Base-by-base conservation (phyloP, 208 protist genomes). In the Wallacemonas rigidus region DNA sequence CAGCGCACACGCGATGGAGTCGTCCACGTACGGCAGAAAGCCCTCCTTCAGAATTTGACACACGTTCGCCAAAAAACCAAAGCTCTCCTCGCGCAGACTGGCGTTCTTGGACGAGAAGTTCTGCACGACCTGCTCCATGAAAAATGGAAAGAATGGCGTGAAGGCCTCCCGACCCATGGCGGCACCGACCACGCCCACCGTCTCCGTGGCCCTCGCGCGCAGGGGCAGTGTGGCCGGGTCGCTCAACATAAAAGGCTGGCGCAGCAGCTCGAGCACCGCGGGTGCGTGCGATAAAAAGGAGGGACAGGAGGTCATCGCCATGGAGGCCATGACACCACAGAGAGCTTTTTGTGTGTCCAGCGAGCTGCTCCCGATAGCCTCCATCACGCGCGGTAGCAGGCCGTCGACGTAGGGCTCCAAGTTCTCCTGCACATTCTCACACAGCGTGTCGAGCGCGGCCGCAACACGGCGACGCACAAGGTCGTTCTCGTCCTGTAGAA, bases 11-110 rank as follows among this genome's bases (percentile, higher is more conserved):
- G 47, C 69, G 38, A 95, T 75, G 35, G 84, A 75, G 74, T 95
- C 87, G 62, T 84, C 79, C 17, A 97, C 80, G 68, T 87, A 91
- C 12, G 73, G 71, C 17, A 85, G 17, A 67, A 94, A 95, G 61
- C 82, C 87, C 12, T 72, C 83, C 41, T 71, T 58, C 39, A 94
- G 80, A 40, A 87, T 74, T 73, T 97, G 88, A 71, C 88, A 94
- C 57, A 94, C 81, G 69, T 95, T 95, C 26, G 85, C 78, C 35
- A 92, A 54, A 74, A 97, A 95, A 26, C 90, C 90, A 71, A 97
- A 97, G 67, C 81, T 88, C 67, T 94, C 79, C 80, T 95, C 92
- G 12, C 86, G 89, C 69, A 97, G 65, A 35, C 78, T 77, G 9
- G 88, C 79, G 67, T 82, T 70, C 44, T 80, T 78, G 8, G 81